These are phyloP conservation scores for Glaciozyma martinii DNA, from an alignment of 768 basidiomycete genomes.

Conservation along the genomic window DNA sequence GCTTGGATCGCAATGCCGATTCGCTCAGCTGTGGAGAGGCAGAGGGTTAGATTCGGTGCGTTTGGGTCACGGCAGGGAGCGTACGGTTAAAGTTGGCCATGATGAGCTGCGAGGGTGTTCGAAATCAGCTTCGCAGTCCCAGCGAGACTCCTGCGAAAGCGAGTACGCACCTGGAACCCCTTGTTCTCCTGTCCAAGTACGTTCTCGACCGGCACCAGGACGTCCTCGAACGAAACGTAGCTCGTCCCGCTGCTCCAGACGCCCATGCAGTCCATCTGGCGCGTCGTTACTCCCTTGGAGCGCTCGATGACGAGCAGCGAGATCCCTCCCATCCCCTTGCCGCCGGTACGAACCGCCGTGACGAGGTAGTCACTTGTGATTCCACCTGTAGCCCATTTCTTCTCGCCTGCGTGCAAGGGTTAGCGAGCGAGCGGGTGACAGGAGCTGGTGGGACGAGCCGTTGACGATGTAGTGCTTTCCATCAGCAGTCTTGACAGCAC, in stretches of 20 bases:
- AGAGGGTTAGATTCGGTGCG: too few relatives aligned
- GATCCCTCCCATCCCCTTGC: constrained; percentile 29
- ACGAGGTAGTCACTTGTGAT: constrained; percentile 9
- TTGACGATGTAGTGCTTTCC: constrained; percentile 32
- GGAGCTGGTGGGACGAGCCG: background rate
- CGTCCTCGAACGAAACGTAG: constrained; percentile 35
- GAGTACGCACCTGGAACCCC: constrained; percentile 31
- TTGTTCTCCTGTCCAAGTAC: constrained; percentile 34
- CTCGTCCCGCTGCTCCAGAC: constrained; percentile 31
- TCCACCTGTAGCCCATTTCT: constrained; percentile 30
- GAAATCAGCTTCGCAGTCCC: background rate
- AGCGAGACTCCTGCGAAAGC: background rate
- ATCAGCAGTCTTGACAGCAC: constrained; percentile 10
- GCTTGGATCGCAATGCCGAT: constrained; percentile 32
- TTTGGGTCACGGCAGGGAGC: background rate
- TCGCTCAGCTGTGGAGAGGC: background rate
- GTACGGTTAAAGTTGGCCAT: constrained; percentile 5
- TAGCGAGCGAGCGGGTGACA: background rate
- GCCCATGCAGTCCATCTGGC: constrained; percentile 10
- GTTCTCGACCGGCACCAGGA: constrained; percentile 37
- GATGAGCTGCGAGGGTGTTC: constrained; percentile 8
- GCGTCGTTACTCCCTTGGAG: constrained; percentile 13
- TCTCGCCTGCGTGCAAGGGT: background rate
- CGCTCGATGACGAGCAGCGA: constrained; percentile 32
- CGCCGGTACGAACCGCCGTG: constrained; percentile 37